Percentiles rank a stretch among this genome's conserved stretches.
Evolutionary conservation across 352 stramenopile genomes (phyloP).

Genomic region (Globisporangium spiculum): DNA sequence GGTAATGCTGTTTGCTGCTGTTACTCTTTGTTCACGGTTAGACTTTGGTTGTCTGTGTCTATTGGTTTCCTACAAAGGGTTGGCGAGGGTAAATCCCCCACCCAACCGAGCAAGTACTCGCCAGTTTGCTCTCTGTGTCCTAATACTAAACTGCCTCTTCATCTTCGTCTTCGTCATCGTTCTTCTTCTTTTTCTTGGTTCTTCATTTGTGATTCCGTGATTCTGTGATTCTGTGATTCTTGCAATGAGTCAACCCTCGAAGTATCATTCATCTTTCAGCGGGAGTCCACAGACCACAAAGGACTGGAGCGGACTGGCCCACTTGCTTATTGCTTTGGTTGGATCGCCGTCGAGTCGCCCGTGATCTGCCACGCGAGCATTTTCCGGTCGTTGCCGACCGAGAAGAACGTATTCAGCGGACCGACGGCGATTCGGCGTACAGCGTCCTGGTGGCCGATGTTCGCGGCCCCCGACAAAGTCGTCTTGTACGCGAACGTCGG

Average conservation of each 20-base stretch:
- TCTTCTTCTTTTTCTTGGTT: not conserved
- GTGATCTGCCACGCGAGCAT: conserved; percentile 88
- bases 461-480: conserved; percentile 50
- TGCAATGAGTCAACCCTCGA: not conserved
- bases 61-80: not conserved
- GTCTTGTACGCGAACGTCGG: conserved; percentile 86
- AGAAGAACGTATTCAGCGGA: conserved; percentile 83
- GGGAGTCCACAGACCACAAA: not conserved
- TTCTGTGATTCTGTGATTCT: not conserved
- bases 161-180: not conserved
- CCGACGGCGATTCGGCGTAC: conserved; percentile 74
- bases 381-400: conserved; percentile 69
- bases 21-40: not conserved
- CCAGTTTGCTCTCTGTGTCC: not conserved
- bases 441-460: conserved; percentile 70
- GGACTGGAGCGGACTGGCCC: no score
- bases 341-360: conserved; percentile 62
- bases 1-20: not conserved
- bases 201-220: not conserved
- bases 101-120: not conserved
- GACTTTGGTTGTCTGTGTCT: not conserved
- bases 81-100: not conserved
- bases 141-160: conserved; percentile 19
- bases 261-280: not conserved
- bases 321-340: conserved; percentile 62